Percentiles rank a stretch among this genome's conserved stretches.
These are phyloP conservation scores for Penicillium fimorum DNA, from an alignment of 495 filamentous ascomycete genomes.

Conservation along the genomic window DNA sequence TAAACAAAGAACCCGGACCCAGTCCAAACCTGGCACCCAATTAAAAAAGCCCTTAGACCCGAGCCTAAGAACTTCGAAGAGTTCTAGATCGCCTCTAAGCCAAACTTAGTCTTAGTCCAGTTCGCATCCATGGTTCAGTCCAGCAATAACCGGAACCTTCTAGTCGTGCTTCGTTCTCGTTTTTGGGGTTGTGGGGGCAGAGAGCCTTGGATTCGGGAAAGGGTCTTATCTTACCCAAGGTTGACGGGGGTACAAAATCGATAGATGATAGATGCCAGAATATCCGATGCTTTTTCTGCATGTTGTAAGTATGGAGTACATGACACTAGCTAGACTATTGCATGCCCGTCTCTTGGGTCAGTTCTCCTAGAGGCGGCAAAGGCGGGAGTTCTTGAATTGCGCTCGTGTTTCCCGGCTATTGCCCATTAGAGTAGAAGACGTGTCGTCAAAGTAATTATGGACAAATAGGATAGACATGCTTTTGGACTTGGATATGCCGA, in stretches of 20 bases:
- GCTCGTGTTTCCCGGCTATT: not conserved
- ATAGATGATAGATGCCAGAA: conserved; percentile 36
- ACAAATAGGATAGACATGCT: not conserved
- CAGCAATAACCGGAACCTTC: not conserved
- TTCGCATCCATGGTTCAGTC: not conserved
- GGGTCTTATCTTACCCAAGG: not conserved
- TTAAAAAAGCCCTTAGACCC: not conserved
- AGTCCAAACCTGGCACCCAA: not conserved
- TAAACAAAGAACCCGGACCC: not conserved
- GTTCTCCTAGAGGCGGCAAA: not conserved
- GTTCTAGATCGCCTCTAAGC: conserved; percentile 4
- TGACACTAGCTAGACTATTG: not conserved
- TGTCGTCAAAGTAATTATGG: not conserved
- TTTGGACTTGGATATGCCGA: not conserved
- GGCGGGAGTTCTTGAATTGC: conserved; percentile 9
- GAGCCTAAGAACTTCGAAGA: not conserved
- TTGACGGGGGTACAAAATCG: not conserved
- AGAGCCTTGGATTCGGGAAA: not conserved
- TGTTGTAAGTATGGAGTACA: not conserved
- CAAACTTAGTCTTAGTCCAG: not conserved
- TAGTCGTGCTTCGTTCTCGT: not conserved
- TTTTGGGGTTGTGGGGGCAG: not conserved
- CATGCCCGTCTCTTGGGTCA: not conserved
- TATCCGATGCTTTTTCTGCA: not conserved
- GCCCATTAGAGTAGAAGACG: not conserved